Base-by-base conservation (phyloP, 73 alveolate species). In the Diophrys appendiculata region DNA sequence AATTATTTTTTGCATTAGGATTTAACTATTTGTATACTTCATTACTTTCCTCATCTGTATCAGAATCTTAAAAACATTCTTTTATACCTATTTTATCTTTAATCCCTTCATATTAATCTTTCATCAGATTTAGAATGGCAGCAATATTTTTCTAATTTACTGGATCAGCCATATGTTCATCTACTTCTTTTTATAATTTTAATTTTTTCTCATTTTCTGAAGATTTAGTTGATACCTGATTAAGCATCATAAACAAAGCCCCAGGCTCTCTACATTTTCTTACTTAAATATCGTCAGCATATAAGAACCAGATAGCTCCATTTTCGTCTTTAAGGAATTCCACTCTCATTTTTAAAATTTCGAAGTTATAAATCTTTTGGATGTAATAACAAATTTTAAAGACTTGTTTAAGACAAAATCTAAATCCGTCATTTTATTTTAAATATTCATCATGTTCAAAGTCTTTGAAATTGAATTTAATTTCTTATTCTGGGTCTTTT, bases 301-400 rank as follows among this genome's bases (percentile, higher is more conserved):
- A 64, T 72, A 24, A 23, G 72, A 76, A 34, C 85, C 85, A 76
- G 14, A 76, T 33, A 26, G 76, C 67, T 26, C 90, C 90, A 68
- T 87, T 72, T 14, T 87, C 94, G 54, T 87, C 94, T 73, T 72
- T 87, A 28, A 82, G 32, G 77, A 87, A 87, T 74, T 80, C 87
- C 23, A 76, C 56, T 27, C 85, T 64, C 94, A 87, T 87, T 68
- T 73, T 87, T 25, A 87, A 71, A 18, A 87, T 69, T 60, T 87
- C 94, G 52, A 52, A 67, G 24, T 72, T 22, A 52, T 87, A 77
- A 24, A 87, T 71, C 65, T 83, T 87, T 33, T 69, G 68, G 34
- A 78, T 33, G 67, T 87, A 87, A 33, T 69, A 84, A 65, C 90
- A 80, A 73, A 87, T 87, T 67, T 87, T 87, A 73, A 78, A 81